Evolutionary conservation across 2,329 filamentous ascomycete genomes (phyloP), one percentile per base, ranked within the genome.

Genomic region (Cordyceps tenuipes): DNA sequence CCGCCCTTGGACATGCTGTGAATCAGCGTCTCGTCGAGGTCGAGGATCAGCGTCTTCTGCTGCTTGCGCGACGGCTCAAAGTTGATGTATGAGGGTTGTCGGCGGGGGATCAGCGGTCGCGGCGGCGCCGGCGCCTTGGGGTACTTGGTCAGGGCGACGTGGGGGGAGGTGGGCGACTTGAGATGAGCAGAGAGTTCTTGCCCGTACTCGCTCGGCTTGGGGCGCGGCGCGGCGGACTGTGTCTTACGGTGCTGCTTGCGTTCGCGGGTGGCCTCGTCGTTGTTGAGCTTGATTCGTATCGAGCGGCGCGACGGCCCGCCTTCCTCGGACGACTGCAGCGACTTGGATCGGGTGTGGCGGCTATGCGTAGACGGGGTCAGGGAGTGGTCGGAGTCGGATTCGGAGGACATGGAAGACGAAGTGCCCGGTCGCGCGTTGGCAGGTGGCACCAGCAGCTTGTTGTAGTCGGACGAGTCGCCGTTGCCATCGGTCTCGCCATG

Each of bases 1-100:
- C 93, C 92, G 34, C 94, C 94, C 72, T 97, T 97, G 62, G 93
- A 92, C 82, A 97, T 91, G 73, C 91, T 97, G 79, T 99, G 94
- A 66, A 99, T 99, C 66, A 99, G 77, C 0, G 94, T 99, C 75
- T 99, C 94, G 73, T 99, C 94, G 19, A 99, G 83, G 72, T 99
- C 94, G 57, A 99, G 81, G 64, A 99, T 92, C 62, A 99, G 76
- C 0, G 94, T 99, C 79, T 99, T 99, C 69, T 94, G 88, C 62
- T 87, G 85, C 50, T 83, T 77, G 66, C 73, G 67, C 61, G 81
- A 71, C 63, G 82, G 75, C 61, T 82, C 79, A 31, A 83, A 71
- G 61, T 86, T 84, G 47, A 90, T 82, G 71, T 96, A 97, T 0
- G 92, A 97, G 21, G 92, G 91, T 68, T 96, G 90, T 59, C 92